Evolutionary conservation across 371 early-diverging fungal genomes (phyloP).

Genomic region (Conidiobolus coronatus): DNA sequence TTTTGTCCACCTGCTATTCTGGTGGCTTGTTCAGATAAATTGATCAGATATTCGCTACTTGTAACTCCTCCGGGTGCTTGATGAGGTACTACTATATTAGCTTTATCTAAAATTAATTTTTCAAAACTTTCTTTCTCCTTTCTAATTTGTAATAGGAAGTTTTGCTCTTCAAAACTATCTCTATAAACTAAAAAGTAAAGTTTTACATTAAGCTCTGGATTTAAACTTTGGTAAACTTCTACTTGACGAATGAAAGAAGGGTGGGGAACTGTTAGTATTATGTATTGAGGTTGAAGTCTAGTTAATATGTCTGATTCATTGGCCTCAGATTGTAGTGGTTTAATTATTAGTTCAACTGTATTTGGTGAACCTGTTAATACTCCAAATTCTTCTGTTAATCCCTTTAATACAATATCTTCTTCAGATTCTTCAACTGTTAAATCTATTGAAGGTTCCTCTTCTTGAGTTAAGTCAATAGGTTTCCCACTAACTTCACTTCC

Average conservation of each 20-base stretch:
- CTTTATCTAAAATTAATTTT: slow-evolving; percentile 70
- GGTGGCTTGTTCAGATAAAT: background rate
- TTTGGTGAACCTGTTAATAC: background rate
- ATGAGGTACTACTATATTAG: slow-evolving; percentile 16
- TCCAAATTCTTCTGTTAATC: background rate
- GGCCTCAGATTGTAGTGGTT: slow-evolving; percentile 27
- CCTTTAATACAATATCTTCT: background rate
- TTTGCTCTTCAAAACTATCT: slow-evolving; percentile 88
- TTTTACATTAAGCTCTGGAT: slow-evolving; percentile 27
- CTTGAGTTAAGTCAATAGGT: background rate
- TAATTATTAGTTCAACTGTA: slow-evolving; percentile 20
- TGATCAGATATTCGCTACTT: background rate
- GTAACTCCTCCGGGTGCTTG: background rate
- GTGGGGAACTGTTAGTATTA: slow-evolving; percentile 80
- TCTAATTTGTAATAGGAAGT: slow-evolving; percentile 58
- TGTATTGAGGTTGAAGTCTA: slow-evolving; percentile 43
- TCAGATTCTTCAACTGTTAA: background rate
- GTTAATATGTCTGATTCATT: slow-evolving; percentile 23
- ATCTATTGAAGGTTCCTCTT: background rate
- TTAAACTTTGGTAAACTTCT: slow-evolving; percentile 47
- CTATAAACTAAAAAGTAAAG: slow-evolving; percentile 85
- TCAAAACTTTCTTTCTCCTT: slow-evolving; percentile 90
- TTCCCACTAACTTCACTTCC: background rate
- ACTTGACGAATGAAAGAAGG: slow-evolving; percentile 65
- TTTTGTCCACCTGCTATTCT: slow-evolving; percentile 7